phyloP scores from a whole-genome alignment of 441 rosid species.

The Gossypium gossypioides region DNA sequence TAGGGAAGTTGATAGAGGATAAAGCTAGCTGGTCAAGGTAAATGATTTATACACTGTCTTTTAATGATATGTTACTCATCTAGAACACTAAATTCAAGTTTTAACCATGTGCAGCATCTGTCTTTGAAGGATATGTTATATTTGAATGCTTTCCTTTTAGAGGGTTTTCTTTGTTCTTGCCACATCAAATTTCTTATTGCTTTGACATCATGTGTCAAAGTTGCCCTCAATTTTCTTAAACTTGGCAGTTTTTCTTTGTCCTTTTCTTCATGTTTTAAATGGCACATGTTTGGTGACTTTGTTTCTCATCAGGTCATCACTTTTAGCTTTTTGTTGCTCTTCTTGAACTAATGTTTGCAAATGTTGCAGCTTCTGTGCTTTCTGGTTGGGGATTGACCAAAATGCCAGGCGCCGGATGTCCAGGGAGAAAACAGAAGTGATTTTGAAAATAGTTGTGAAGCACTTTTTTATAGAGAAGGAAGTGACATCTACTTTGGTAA shows the following conservation, averaged over 20 bases:
- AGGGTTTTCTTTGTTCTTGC: neutral
- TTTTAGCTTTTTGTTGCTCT: neutral
- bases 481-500: conserved; percentile 90
- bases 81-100: neutral
- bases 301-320: neutral
- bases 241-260: neutral
- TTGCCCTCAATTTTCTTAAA: neutral
- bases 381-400: conserved; percentile 80
- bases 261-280: neutral
- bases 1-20: conserved; percentile 68
- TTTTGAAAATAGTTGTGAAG: conserved; percentile 75
- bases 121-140: neutral
- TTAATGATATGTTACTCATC: neutral
- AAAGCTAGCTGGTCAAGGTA: conserved; percentile 93
- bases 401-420: conserved; percentile 64
- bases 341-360: conserved; percentile 13
- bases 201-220: neutral
- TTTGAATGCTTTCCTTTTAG: neutral
- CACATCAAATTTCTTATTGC: neutral
- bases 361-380: conserved; percentile 60
- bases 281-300: neutral
- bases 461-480: conserved; percentile 91
- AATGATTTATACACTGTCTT: neutral
- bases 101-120: neutral
- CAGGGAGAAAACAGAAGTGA: conserved; percentile 64